These are phyloP conservation scores for Phytophthora boehmeriae DNA, from an alignment of 352 stramenopile genomes.

Conservation along the genomic window DNA sequence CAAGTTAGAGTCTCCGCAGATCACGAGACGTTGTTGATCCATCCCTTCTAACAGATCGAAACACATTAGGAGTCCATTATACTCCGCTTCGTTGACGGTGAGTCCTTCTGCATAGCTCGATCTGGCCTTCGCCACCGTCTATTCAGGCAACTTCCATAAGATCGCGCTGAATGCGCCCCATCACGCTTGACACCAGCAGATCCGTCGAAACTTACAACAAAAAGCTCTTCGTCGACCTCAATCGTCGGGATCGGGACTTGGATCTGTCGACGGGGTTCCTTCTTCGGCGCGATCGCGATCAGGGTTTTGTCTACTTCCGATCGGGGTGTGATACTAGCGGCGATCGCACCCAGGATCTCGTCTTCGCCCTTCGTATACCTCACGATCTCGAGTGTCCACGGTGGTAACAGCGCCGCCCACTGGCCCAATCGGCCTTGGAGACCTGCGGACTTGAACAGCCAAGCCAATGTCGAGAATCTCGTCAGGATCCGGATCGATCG, in stretches of 20 bases:
- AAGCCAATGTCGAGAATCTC: constrained; percentile 1
- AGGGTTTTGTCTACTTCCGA: not conserved
- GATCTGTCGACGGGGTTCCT: constrained; percentile 1
- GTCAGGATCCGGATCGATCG: not conserved
- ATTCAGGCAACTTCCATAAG: no score
- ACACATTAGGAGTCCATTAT: not conserved
- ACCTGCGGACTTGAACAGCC: not conserved
- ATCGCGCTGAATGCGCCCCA: no score
- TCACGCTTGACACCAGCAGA: no score
- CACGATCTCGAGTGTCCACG: constrained; percentile 9
- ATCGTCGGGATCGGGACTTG: not conserved
- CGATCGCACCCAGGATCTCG: not conserved
- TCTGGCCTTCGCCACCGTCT: no score
- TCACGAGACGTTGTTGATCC: not conserved
- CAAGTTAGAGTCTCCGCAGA: constrained; percentile 7
- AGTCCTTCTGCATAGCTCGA: no score
- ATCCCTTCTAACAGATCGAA: not conserved
- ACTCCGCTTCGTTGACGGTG: not conserved
- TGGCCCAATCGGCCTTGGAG: not conserved
- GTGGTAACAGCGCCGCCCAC: constrained; percentile 1
- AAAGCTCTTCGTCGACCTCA: not conserved
- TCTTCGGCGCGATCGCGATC: constrained; percentile 1
- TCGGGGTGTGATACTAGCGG: constrained; percentile 2
- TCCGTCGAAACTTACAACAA: not conserved
- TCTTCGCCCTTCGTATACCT: constrained; percentile 11